phyloP scores from a whole-genome alignment of 805 yeast species.

The Starmerella potacharoeniae region DNA sequence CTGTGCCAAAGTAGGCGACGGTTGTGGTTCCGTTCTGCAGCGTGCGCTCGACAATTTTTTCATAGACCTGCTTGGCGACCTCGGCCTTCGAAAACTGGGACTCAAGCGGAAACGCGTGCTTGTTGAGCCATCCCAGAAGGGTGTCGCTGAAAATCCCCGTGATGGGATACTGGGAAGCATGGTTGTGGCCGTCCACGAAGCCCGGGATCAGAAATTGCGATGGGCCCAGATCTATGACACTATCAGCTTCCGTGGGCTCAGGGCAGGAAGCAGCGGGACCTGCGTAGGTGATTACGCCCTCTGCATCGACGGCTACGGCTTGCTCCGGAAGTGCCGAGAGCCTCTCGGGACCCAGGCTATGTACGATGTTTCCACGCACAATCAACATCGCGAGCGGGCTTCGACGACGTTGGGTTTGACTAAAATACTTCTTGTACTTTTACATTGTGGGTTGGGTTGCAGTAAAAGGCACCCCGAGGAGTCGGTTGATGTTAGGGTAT shows the following conservation, averaged over 20 bases:
- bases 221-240: background rate
- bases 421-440: no score
- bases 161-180: conserved; percentile 77
- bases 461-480: no score
- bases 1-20: conserved; percentile 84
- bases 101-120: conserved; percentile 85
- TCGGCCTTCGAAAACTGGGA: conserved; percentile 44
- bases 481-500: no score
- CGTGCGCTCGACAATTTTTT: conserved; percentile 57
- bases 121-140: conserved; percentile 76
- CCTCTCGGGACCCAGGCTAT: conserved; percentile 5
- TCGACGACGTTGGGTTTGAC: no score
- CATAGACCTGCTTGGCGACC: conserved; percentile 52
- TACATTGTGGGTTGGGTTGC: no score
- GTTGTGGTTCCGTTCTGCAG: conserved; percentile 78
- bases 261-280: conserved; percentile 1
- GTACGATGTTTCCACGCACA: conserved; percentile 15
- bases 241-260: background rate
- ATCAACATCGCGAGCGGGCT: background rate
- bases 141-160: conserved; percentile 79
- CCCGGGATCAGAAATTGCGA: conserved; percentile 65
- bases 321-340: conserved; percentile 47
- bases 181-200: conserved; percentile 71
- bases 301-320: conserved; percentile 49
- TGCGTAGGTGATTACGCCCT: conserved; percentile 34